Base-by-base conservation (phyloP, 768 basidiomycete genomes). In the Trametes meyenii region DNA sequence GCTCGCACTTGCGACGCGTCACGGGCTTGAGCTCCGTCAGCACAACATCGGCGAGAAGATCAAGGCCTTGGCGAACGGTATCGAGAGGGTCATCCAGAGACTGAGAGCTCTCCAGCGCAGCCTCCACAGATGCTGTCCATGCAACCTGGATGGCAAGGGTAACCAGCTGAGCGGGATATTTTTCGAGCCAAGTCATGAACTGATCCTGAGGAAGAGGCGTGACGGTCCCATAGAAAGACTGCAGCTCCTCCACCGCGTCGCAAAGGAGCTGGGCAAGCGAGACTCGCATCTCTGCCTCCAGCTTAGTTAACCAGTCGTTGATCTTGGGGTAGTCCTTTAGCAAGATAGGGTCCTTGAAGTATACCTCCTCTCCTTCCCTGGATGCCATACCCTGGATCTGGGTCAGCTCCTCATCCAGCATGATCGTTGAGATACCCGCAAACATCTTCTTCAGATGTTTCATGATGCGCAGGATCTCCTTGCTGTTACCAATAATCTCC, bases 381-480 rank as follows among this genome's bases (percentile, higher is more conserved):
- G 97, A 98, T 13, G 92, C 86, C 88, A 98, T 96, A 54, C 92
- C 95, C 64, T 88, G 87, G 58, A 98, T 96, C 70, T 89, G 85
- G 5, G 92, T 89, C 63, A 91, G 72, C 49, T 95, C 94, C 17
- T 94, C 92, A 71, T 97, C 93, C 26, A 98, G 81, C 67, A 79
- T 82, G 66, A 98, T 82, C 0, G 94, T 95, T 1, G 94, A 89
- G 40, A 99, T 89, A 26, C 97, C 97, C 21, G 97, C 97, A 75
- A 99, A 99, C 97, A 99, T 99, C 83, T 99, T 99, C 81, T 98
- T 98, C 61, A 99, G 82, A 77, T 98, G 97, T 69, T 99, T 99
- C 93, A 97, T 94, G 75, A 98, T 92, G 40, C 97, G 90, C 45
- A 94, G 76, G 67, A 98, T 97, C 71, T 98, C 96, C 75, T 98